phyloP scores from a whole-genome alignment of 495 filamentous ascomycete species.

The Astrothelium subdiscretum region DNA sequence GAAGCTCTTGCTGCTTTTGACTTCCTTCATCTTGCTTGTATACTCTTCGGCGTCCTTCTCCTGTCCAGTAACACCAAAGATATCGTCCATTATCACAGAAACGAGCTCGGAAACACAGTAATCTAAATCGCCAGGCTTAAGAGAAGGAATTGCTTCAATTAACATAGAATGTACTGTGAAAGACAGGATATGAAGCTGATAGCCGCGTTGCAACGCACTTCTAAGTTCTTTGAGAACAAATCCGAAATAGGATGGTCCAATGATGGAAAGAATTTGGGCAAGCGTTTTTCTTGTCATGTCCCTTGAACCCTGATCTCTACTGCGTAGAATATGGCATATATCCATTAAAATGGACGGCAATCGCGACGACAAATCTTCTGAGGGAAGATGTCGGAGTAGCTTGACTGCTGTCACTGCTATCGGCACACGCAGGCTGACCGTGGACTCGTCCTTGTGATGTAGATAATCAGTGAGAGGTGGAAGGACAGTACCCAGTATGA shows the following conservation, averaged over 20 bases:
- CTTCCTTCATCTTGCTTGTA: conserved; percentile 88
- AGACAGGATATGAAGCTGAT: conserved; percentile 90
- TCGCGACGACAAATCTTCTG: conserved; percentile 53
- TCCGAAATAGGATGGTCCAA: conserved; percentile 72
- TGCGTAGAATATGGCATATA: conserved; percentile 82
- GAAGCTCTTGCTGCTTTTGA: conserved; percentile 93
- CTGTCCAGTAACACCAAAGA: conserved; percentile 87
- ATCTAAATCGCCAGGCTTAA: conserved; percentile 73
- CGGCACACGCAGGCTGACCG: conserved; percentile 80
- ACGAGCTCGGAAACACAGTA: conserved; percentile 73
- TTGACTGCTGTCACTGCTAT: conserved; percentile 80
- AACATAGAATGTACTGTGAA: conserved; percentile 92
- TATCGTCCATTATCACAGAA: conserved; percentile 89
- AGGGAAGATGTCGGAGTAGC: conserved; percentile 67
- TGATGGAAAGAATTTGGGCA: conserved; percentile 61
- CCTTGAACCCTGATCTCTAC: conserved; percentile 73
- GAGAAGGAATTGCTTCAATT: conserved; percentile 57
- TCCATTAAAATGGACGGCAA: conserved; percentile 79
- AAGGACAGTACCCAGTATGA: conserved; percentile 25
- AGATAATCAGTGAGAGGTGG: conserved; percentile 68
- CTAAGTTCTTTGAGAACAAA: conserved; percentile 91
- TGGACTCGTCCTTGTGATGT: conserved; percentile 85
- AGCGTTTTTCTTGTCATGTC: conserved; percentile 85
- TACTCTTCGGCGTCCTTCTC: conserved; percentile 98
- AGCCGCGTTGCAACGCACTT: conserved; percentile 66